Conservation (phyloP, 306 rosid species). For the Astragalus glycyphyllos region DNA sequence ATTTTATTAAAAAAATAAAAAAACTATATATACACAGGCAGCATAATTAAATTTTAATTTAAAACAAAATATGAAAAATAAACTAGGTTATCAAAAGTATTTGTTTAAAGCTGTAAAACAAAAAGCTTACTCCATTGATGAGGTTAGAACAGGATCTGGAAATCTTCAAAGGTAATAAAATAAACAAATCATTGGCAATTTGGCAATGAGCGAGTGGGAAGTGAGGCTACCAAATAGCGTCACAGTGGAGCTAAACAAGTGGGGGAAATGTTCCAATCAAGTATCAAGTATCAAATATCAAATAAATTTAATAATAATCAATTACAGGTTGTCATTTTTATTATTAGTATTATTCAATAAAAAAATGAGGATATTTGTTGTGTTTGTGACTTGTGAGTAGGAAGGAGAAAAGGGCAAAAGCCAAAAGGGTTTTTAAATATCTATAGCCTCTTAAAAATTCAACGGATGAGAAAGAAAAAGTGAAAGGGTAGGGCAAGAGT, state of each 20-base stretch:
- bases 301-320: background rate
- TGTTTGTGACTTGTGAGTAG: background rate
- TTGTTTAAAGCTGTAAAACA: background rate
- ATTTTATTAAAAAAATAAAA: too few relatives aligned
- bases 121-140: background rate
- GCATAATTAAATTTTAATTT: background rate
- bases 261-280: slow-evolving; percentile 17
- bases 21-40: too few relatives aligned
- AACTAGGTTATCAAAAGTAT: background rate
- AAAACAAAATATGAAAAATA: background rate
- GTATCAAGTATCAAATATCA: too few relatives aligned
- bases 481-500: slow-evolving; percentile 32
- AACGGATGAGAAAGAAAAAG: background rate
- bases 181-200: background rate
- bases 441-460: slow-evolving; percentile 20
- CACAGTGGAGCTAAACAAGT: background rate
- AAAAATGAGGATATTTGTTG: slow-evolving; percentile 34
- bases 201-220: slow-evolving; percentile 24
- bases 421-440: slow-evolving; percentile 47
- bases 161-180: background rate
- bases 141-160: background rate
- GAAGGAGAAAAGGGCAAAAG: background rate
- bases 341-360: background rate
- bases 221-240: slow-evolving; percentile 13
- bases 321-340: background rate